Evolutionary conservation across 2,329 filamentous ascomycete genomes (phyloP).

Genomic region (Aspergillus latus): DNA sequence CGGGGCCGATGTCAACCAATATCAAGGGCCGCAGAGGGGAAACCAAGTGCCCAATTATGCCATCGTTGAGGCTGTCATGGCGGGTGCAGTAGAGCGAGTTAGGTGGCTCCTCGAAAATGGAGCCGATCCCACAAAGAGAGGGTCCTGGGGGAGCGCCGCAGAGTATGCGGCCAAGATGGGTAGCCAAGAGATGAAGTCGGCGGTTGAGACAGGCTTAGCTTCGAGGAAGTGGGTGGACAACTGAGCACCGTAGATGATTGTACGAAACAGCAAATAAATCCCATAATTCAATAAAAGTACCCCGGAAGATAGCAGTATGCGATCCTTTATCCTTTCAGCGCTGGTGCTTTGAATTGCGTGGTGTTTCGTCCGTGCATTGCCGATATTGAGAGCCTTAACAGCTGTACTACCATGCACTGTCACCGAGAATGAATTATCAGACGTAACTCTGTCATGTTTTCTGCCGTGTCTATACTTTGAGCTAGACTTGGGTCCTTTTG

Average conservation of each 20-base stretch:
- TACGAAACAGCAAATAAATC: no score
- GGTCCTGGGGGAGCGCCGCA: slow-evolving; percentile 6
- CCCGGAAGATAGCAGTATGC: no score
- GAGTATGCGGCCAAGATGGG: slow-evolving; percentile 2
- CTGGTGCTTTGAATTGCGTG: no score
- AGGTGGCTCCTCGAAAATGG: slow-evolving; percentile 10
- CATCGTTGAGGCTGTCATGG: slow-evolving; percentile 4
- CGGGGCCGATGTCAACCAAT: slow-evolving; percentile 28
- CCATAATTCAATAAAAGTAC: no score
- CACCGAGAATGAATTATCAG: neutral
- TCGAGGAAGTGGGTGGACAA: neutral
- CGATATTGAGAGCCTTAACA: neutral
- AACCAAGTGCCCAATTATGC: slow-evolving; percentile 19
- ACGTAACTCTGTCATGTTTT: neutral
- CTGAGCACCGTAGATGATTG: neutral
- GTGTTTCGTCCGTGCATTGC: no score
- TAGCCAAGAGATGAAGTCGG: neutral
- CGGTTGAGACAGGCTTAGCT: neutral
- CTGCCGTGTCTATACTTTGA: slow-evolving; percentile 7
- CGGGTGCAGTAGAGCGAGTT: slow-evolving; percentile 3
- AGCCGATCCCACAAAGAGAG: slow-evolving; percentile 6
- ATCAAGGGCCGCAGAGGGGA: slow-evolving; percentile 18
- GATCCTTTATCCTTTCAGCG: no score
- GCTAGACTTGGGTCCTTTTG: slow-evolving; percentile 6
- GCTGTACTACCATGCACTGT: neutral